Evolutionary conservation across 805 yeast genomes (phyloP).

Genomic region (Ogataea trehaloabstinens): DNA sequence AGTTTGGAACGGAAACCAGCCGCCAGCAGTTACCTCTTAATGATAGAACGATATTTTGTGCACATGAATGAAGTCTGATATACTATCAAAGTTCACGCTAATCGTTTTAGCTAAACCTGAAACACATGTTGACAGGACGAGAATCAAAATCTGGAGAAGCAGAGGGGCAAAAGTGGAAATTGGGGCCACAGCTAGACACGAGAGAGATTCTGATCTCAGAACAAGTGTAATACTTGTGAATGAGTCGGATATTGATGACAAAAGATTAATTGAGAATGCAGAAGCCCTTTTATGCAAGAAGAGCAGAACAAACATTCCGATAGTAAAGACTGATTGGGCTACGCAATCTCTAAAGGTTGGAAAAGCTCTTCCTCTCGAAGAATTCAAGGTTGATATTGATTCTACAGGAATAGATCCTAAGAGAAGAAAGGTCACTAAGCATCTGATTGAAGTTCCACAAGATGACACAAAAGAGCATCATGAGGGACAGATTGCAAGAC

Average conservation of each 20-base stretch:
- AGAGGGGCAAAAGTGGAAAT: constrained; percentile 26
- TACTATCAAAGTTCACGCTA: constrained; percentile 17
- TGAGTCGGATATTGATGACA: constrained; percentile 3
- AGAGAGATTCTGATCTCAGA: not conserved
- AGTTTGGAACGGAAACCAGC: too few relatives aligned
- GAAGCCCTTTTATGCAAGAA: not conserved
- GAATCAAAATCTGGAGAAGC: constrained; percentile 22
- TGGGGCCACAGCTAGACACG: constrained; percentile 3
- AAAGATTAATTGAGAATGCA: not conserved
- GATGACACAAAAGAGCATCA: not conserved
- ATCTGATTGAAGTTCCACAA: not conserved
- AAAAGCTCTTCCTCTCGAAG: constrained; percentile 7
- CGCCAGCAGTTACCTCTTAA: too few relatives aligned
- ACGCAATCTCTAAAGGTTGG: constrained; percentile 10
- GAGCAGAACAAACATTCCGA: not conserved
- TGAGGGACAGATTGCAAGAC: not conserved
- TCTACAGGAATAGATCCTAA: not conserved
- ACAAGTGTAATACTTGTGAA: constrained; percentile 8
- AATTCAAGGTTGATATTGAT: constrained; percentile 6
- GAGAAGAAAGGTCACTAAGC: constrained; percentile 9
- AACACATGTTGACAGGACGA: constrained; percentile 14
- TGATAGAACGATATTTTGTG: too few relatives aligned
- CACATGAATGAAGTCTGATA: too few relatives aligned
- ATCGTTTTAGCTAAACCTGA: constrained; percentile 19
- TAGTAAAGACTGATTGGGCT: constrained; percentile 15